A percentile compares a stretch with the other conserved stretches of the same genome.
phyloP scores from a whole-genome alignment of 1,284 basidiomycete genomes.

The Puccinia triticina region DNA sequence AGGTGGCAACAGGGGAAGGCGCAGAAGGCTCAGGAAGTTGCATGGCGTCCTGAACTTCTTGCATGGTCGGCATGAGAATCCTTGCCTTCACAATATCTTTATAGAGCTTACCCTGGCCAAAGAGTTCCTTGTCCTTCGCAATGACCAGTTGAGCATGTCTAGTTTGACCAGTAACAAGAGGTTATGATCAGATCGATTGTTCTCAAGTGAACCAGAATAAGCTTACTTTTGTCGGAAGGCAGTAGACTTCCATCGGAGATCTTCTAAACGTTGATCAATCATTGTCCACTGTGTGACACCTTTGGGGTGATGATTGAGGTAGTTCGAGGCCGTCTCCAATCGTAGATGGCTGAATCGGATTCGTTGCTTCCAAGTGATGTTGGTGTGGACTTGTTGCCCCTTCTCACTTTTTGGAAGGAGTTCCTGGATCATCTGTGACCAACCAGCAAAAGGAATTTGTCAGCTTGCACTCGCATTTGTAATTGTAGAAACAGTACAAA shows the following conservation, averaged over 20 bases:
- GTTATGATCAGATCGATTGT: neutral
- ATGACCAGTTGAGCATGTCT: neutral
- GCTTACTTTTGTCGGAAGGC: neutral
- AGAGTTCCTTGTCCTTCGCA: no score
- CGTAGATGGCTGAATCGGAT: slow-evolving; percentile 3
- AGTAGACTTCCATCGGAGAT: no score
- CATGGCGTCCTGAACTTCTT: neutral
- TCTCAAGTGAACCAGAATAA: neutral
- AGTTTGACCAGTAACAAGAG: neutral
- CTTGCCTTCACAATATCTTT: neutral
- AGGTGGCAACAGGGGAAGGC: no score
- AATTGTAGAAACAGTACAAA: neutral
- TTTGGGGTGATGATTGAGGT: neutral
- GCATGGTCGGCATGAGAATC: neutral
- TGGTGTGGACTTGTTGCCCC: neutral
- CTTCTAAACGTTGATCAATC: slow-evolving; percentile 10
- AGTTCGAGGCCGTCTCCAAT: neutral
- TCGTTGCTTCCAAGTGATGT: neutral
- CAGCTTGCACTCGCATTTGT: no score
- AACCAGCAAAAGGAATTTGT: neutral
- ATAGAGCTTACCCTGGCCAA: neutral
- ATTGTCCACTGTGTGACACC: neutral
- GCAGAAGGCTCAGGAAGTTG: neutral
- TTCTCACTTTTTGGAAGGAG: neutral
- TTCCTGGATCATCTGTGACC: neutral